A percentile compares a stretch with the other conserved stretches of the same genome.
Conservation (phyloP, 2,329 filamentous ascomycete genomes). For the Hymenoscyphus linearis region DNA sequence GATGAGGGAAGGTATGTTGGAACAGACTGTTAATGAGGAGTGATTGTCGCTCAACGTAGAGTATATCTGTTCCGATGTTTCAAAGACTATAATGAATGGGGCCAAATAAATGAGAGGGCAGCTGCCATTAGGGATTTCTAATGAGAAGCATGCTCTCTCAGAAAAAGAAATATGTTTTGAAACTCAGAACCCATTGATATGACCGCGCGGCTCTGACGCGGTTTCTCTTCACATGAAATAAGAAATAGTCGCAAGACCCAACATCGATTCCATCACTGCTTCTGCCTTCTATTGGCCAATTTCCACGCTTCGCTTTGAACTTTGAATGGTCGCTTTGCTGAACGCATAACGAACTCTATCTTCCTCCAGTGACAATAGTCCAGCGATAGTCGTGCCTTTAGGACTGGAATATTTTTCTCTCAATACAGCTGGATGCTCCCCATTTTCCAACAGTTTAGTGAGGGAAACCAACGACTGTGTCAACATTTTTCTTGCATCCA, state of each 20-base stretch:
- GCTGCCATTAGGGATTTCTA: no score
- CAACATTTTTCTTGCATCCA: constrained; percentile 70
- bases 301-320: constrained; percentile 43
- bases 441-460: constrained; percentile 46
- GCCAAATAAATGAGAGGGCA: no score
- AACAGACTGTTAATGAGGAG: no score
- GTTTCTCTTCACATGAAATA: neutral
- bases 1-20: no score
- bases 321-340: constrained; percentile 62
- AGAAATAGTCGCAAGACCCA: neutral
- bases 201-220: neutral
- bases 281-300: constrained; percentile 17
- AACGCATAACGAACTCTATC: constrained; percentile 63
- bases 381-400: constrained; percentile 73
- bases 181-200: no score
- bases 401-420: constrained; percentile 72
- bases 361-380: constrained; percentile 69
- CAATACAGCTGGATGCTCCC: constrained; percentile 70
- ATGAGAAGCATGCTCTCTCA: no score
- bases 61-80: no score
- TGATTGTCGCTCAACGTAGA: no score
- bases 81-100: no score
- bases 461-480: constrained; percentile 64
- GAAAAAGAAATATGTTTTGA: neutral
- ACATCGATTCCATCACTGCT: neutral